phyloP scores from a whole-genome alignment of 768 basidiomycete genomes.

The Udeniomyces megalosporus region DNA sequence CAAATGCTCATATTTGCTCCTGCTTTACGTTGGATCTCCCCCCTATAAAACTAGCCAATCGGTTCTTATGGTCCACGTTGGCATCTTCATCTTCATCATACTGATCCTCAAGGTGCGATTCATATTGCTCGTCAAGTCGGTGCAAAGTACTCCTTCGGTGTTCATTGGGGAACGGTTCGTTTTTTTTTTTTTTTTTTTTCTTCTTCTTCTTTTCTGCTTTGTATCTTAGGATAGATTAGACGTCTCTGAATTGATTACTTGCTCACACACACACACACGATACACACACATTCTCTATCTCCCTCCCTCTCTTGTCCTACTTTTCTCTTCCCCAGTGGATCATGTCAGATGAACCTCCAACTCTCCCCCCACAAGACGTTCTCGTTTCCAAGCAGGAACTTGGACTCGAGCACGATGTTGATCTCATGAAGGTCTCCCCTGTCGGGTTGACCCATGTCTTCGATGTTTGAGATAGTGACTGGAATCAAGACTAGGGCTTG shows the following conservation, averaged over 20 bases:
- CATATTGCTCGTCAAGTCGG: constrained; percentile 23
- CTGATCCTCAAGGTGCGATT: constrained; percentile 26
- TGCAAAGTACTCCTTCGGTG: constrained; percentile 23
- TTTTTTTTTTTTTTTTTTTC: neutral
- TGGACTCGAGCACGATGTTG: neutral
- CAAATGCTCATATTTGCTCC: no score
- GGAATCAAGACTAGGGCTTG: no score
- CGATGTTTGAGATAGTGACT: constrained; percentile 3
- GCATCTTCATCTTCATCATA: constrained; percentile 27
- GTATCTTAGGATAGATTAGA: no score
- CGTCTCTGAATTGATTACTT: no score
- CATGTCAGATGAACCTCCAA: constrained; percentile 19
- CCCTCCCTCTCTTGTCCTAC: neutral
- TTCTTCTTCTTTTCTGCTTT: neutral
- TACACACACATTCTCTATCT: no score
- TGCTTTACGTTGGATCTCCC: no score
- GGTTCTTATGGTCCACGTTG: constrained; percentile 28
- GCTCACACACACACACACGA: no score
- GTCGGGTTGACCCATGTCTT: constrained; percentile 10
- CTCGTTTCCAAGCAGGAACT: constrained; percentile 6
- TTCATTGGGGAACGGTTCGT: constrained; percentile 26
- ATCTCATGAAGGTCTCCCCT: constrained; percentile 12
- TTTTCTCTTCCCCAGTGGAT: constrained; percentile 14
- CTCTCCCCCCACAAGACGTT: constrained; percentile 18
- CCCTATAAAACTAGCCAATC: no score